These are phyloP conservation scores for Blastocystis sp. DNA, from an alignment of 352 stramenopile species.

Conservation along the genomic window DNA sequence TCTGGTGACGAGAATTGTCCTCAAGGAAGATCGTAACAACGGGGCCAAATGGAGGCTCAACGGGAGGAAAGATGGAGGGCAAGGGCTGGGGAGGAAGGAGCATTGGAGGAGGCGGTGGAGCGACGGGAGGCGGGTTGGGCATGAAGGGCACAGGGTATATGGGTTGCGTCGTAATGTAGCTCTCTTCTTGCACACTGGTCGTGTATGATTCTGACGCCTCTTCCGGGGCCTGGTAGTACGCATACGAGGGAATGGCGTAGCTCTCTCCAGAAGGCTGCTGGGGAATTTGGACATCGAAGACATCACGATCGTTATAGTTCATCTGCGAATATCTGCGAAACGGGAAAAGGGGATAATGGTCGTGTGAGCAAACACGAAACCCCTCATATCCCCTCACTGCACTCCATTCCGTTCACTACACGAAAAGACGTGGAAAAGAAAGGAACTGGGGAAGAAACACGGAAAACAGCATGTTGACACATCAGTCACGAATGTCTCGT, in stretches of 20 bases:
- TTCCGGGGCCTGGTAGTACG: background rate
- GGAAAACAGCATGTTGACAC: too few species aligned
- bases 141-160: background rate
- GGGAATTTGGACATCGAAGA: background rate
- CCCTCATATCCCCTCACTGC: background rate
- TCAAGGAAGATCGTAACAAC: slow-evolving; percentile 43
- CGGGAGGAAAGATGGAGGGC: slow-evolving; percentile 39
- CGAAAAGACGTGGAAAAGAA: too few species aligned
- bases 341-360: background rate
- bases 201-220: background rate
- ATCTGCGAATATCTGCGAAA: background rate
- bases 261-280: background rate
- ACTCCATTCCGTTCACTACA: too few species aligned
- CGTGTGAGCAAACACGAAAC: background rate
- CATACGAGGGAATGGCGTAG: background rate
- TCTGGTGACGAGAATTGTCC: slow-evolving; percentile 65
- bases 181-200: background rate
- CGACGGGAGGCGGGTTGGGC: background rate
- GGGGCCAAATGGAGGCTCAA: slow-evolving; percentile 22
- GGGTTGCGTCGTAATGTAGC: background rate
- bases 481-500: too few species aligned
- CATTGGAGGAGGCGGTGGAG: background rate
- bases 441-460: too few species aligned
- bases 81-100: background rate
- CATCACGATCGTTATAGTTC: background rate